A percentile compares a stretch with the other conserved stretches of the same genome.
Evolutionary conservation across 164 flowering plant genomes (phyloP).

Genomic region (Dillenia suffruticosa): DNA sequence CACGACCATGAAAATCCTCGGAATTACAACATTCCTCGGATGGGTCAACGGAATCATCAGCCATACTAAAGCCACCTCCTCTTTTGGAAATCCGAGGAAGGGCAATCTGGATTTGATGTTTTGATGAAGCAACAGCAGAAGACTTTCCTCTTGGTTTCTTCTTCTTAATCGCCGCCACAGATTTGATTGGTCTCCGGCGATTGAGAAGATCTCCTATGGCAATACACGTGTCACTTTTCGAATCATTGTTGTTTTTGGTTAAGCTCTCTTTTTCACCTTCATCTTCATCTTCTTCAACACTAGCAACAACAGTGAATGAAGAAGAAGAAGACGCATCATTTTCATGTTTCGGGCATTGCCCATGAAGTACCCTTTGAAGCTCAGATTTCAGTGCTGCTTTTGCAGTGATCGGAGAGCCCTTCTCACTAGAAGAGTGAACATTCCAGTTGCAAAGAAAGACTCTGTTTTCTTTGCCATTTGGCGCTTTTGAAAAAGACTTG

Average conservation of each 20-base stretch:
- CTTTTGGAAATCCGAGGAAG: constrained; percentile 16
- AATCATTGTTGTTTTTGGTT: constrained; percentile 34
- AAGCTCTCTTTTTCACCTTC: constrained; percentile 45
- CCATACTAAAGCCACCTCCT: constrained; percentile 27
- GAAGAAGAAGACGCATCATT: constrained; percentile 6
- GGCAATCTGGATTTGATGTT: constrained; percentile 14
- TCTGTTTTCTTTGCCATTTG: constrained; percentile 21
- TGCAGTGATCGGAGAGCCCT: constrained; percentile 6
- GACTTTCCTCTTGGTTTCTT: constrained; percentile 25
- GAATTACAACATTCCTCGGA: constrained; percentile 53
- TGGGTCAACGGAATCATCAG: constrained; percentile 74
- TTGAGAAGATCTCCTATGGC: constrained; percentile 28
- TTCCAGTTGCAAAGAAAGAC: constrained; percentile 88
- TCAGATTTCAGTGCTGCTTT: no score
- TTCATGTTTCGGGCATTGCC: neutral
- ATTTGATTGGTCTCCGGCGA: constrained; percentile 40
- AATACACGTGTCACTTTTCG: constrained; percentile 46
- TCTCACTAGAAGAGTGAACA: constrained; percentile 48
- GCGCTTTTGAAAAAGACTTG: constrained; percentile 9
- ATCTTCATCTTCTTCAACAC: constrained; percentile 19
- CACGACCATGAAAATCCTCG: constrained; percentile 40
- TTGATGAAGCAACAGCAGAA: constrained; percentile 8
- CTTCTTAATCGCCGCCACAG: constrained; percentile 27
- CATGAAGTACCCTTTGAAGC: no score
- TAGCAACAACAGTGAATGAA: no score